Evolutionary conservation across 306 rosid species (phyloP).

Genomic region (Cicer judaicum): DNA sequence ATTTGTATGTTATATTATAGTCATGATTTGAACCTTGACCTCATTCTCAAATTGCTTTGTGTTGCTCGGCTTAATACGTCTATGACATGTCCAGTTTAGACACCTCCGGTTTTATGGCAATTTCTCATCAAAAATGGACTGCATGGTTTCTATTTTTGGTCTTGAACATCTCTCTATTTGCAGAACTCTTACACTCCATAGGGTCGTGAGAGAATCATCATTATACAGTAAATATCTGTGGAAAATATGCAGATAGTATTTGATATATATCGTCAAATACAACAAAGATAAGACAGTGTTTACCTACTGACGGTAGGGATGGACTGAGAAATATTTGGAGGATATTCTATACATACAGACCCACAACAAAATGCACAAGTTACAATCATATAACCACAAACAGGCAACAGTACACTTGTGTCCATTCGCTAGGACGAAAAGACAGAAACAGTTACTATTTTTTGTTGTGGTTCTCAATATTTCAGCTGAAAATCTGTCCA

Average conservation of each 20-base stretch:
- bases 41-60: no score
- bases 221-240: not conserved
- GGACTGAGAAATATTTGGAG: not conserved
- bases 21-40: no score
- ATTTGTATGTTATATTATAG: no score
- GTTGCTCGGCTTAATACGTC: no score
- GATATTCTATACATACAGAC: not conserved
- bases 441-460: slow-evolving; percentile 22
- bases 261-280: not conserved
- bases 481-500: slow-evolving; percentile 22
- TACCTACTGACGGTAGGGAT: not conserved
- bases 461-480: not conserved
- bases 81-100: not conserved
- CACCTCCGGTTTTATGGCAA: not conserved
- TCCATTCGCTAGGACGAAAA: slow-evolving; percentile 16
- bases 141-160: not conserved
- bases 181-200: not conserved
- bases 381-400: not conserved
- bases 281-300: not conserved
- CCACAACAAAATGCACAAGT: slow-evolving; percentile 4
- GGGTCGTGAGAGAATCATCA: not conserved
- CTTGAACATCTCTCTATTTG: not conserved
- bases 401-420: not conserved
- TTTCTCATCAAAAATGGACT: not conserved
- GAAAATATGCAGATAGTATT: not conserved